Base-by-base conservation (phyloP, 805 yeast species). In the Suhomyces pyralidae region DNA sequence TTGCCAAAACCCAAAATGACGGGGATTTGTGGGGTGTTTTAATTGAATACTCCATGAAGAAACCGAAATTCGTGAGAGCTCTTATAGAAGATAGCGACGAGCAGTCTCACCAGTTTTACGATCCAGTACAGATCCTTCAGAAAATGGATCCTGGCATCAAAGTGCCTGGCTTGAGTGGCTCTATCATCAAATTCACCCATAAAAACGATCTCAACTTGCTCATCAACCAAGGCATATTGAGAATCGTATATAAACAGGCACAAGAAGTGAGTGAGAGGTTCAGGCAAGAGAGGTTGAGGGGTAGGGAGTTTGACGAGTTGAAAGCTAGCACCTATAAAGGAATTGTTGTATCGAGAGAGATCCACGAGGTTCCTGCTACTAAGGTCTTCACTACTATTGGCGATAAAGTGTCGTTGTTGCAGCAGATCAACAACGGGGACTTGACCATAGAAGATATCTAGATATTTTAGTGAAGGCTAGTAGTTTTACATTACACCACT, bases 21-120 rank as follows among this genome's bases (percentile, higher is more conserved):
- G 67, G 74, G 20, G 96, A 89, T n/a, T 71, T 90, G 9, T 91
- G 97, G 96, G 83, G 83, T 42, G 82, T 84, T 45, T 74, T 93
- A 55, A 70, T 93, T 9, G 84, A 82, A 19, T 83, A 84, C 64
- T 84, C 96, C 19, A 78, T 85, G 71, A 76, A 78, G 40, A 83
- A 83, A 57, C 94, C 97, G 0, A 76, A 76, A n/a, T 91, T 90
- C 62, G 85, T 93, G 43, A 81, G 82, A 55, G 87, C 88, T 6
- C 72, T 93, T 46, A 77, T 94, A 51, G 85, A 86, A 53, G 75
- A 81, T 51, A 83, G 88, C 0, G 89, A 87, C 57, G 8, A 77
- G 81, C 26, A 77, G 85, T 59, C 51, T 19, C 52, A 49, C 22
- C 46, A 49, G 20, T 52, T 38, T 34, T 52, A 52, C 38, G 55